Percentiles rank a stretch among this genome's conserved stretches.
Conservation (phyloP, 306 rosid species). For the Ziziphus jujuba region DNA sequence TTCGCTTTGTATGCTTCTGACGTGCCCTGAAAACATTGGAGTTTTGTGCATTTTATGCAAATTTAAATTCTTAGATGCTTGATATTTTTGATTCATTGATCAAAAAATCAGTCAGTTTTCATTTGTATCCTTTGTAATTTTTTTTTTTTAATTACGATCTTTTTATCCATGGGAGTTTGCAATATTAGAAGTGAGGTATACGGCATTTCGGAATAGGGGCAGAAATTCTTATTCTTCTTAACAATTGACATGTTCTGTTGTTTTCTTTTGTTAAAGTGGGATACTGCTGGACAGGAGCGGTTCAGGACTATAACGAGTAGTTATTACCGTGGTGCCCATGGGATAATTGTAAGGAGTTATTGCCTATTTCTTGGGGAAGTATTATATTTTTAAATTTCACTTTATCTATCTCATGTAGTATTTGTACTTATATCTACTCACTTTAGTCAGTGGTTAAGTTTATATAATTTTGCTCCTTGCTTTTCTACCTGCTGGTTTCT, state of each 20-base stretch:
- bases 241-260: slow-evolving; percentile 1
- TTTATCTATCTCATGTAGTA: background rate
- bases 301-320: slow-evolving; percentile 99
- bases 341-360: slow-evolving; percentile 70
- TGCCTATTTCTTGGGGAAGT: background rate
- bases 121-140: background rate
- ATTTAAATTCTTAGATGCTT: background rate
- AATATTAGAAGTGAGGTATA: background rate
- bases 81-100: background rate
- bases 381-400: background rate
- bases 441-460: too few relatives aligned
- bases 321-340: slow-evolving; percentile 97
- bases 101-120: background rate
- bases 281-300: slow-evolving; percentile 99
- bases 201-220: background rate
- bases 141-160: background rate
- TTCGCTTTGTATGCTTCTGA: too few relatives aligned
- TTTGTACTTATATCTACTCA: background rate
- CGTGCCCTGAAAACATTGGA: too few relatives aligned
- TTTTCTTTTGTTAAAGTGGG: slow-evolving; percentile 66
- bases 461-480: background rate
- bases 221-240: background rate
- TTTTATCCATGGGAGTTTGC: too few relatives aligned
- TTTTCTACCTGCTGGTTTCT: background rate
- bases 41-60: background rate